Base-by-base conservation (phyloP, 768 basidiomycete species). In the Suillus luteus region DNA sequence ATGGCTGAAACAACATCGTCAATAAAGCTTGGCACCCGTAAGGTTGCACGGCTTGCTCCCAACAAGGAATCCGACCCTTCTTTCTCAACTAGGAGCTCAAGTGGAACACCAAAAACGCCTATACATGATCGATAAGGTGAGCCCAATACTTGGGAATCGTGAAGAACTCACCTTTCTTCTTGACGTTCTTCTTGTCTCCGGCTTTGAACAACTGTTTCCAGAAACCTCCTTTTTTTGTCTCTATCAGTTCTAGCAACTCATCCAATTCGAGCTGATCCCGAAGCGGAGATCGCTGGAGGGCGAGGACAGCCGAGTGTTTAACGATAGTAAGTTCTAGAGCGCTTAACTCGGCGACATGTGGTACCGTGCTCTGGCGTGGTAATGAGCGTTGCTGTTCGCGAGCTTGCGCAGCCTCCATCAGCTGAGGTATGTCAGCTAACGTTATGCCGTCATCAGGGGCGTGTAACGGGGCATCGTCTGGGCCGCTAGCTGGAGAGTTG, bases 1-100 rank as follows among this genome's bases (percentile, higher is more conserved):
- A 99, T 99, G 12, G 97, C 95, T 59, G 95, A 96, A 54, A 99
- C 87, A 64, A 97, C 93, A 72, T 99, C 97, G 74, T 99, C 97
- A 63, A 99, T 93, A 74, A 99, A 98, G 75, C 94, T 98, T 15
- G 97, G 97, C 24, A 99, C 90, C 68, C 93, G 83, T 66, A 99
- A 72, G 8, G 93, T 86, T 41, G 86, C 88, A 41, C 92, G 85
- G 7, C 95, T 93, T 27, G 93, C 92, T 22, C 96, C 97, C 60
- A 93, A 86, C 67, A 95, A 78, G 22, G 96, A 97, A 78, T 99
- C 97, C n/a, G 92, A 89, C 7, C 97, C 96, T 74, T 96, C 95
- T 67, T 90, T 84, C 68, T 99, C 96, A 33, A 96, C 96, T 51
- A 99, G 80, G 35, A 95, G 80, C 69, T 99, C 97, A 64, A 99